Evolutionary conservation across 345 rosid species (phyloP).

Genomic region (Populus simonii): DNA sequence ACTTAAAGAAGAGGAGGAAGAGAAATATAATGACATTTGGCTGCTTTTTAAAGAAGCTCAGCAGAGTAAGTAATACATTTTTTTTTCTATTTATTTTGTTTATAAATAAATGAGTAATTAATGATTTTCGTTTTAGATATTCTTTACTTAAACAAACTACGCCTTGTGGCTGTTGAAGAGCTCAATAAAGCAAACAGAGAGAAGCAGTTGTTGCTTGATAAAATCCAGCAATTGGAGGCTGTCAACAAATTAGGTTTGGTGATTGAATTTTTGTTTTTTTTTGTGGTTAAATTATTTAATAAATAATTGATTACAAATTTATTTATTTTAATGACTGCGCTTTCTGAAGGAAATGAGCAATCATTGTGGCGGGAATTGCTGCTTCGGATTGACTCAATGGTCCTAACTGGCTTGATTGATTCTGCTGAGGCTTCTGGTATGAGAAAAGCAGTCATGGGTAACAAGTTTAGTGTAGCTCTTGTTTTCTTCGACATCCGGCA

Average conservation of each 20-base stretch:
- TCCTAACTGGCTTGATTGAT: conserved; percentile 51
- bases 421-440: conserved; percentile 56
- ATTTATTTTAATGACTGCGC: conserved; percentile 7
- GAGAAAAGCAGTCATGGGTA: conserved; percentile 50
- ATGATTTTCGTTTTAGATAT: conserved; percentile 42
- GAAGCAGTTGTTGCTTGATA: conserved; percentile 48
- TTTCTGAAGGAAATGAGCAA: conserved; percentile 45
- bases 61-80: conserved; percentile 41
- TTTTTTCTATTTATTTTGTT: not conserved
- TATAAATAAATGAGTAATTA: not conserved
- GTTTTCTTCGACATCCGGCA: conserved; percentile 38
- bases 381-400: conserved; percentile 74
- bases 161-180: conserved; percentile 60
- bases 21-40: conserved; percentile 53
- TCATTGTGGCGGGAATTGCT: conserved; percentile 62
- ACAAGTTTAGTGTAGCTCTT: conserved; percentile 46
- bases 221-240: conserved; percentile 45
- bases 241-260: conserved; percentile 40
- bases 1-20: conserved; percentile 25
- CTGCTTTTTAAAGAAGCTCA: conserved; percentile 70
- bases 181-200: conserved; percentile 47
- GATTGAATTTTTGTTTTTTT: not conserved
- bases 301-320: not conserved
- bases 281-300: not conserved
- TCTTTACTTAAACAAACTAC: conserved; percentile 60